A percentile compares a stretch with the other conserved stretches of the same genome.
Conservation (phyloP, 306 rosid genomes). For the Cicer cuneatum region DNA sequence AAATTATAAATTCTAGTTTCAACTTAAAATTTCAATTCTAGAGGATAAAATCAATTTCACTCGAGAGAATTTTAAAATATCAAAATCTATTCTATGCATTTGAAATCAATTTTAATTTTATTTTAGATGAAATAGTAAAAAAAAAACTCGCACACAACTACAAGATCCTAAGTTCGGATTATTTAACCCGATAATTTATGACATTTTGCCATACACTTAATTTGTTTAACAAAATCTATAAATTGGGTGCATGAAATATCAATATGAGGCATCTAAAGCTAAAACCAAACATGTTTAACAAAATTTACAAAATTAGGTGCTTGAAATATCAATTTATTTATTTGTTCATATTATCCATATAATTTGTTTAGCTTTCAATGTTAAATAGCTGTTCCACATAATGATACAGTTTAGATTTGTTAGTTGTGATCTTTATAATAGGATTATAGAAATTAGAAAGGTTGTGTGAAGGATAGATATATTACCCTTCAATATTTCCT, state of each 20-base stretch:
- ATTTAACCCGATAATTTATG: too few species aligned
- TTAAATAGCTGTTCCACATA: neutral
- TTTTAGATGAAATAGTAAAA: too few species aligned
- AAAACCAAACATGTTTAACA: neutral
- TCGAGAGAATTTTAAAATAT: too few species aligned
- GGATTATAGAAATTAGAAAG: neutral
- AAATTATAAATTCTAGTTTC: too few species aligned
- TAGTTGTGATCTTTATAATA: neutral
- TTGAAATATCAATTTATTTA: neutral
- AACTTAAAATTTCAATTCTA: too few species aligned
- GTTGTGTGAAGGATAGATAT: slow-evolving; percentile 31
- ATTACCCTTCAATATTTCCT: slow-evolving; percentile 84
- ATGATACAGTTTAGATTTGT: neutral
- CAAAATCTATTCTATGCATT: too few species aligned
- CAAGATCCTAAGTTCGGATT: too few species aligned
- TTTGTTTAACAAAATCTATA: neutral
- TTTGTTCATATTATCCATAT: neutral
- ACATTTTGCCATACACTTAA: too few species aligned
- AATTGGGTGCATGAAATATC: neutral
- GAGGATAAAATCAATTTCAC: too few species aligned
- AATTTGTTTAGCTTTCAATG: neutral
- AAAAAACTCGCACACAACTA: too few species aligned
- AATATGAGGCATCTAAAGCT: neutral
- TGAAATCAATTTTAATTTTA: too few species aligned
- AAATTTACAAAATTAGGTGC: neutral